Conservation (phyloP, 345 rosid genomes). For the Linum tenue region DNA sequence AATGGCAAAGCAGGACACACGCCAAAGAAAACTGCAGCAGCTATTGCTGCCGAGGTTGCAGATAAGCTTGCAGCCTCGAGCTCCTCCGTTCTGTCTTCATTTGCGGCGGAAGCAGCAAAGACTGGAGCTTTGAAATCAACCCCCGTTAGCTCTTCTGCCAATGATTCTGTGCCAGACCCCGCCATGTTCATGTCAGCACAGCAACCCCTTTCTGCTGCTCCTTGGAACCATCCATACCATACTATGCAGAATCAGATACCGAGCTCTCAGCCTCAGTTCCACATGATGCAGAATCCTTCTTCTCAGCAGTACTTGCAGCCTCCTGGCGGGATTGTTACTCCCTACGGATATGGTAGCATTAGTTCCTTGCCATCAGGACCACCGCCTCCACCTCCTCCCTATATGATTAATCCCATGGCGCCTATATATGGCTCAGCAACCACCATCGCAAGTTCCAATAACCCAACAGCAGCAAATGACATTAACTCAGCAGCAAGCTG, state of each 20-base stretch:
- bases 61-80: slow-evolving; percentile 81
- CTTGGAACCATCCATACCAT: slow-evolving; percentile 36
- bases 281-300: slow-evolving; percentile 43
- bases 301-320: slow-evolving; percentile 54
- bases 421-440: slow-evolving; percentile 32
- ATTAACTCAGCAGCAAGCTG: slow-evolving; percentile 29
- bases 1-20: slow-evolving; percentile 38
- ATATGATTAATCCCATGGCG: slow-evolving; percentile 42
- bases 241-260: slow-evolving; percentile 38
- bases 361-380: slow-evolving; percentile 55
- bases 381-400: slow-evolving; percentile 36
- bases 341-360: slow-evolving; percentile 50
- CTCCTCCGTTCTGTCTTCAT: slow-evolving; percentile 79
- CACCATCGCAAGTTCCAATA: slow-evolving; percentile 20
- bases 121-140: slow-evolving; percentile 41
- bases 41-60: slow-evolving; percentile 93
- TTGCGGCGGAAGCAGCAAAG: slow-evolving; percentile 90
- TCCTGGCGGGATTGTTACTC: slow-evolving; percentile 37
- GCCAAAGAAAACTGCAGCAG: slow-evolving; percentile 64
- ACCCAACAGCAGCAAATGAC: slow-evolving; percentile 23
- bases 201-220: slow-evolving; percentile 18
- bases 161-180: slow-evolving; percentile 31
- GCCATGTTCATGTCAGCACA: slow-evolving; percentile 31
- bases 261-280: slow-evolving; percentile 49
- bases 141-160: slow-evolving; percentile 22